Percentiles rank a stretch among this genome's conserved stretches.
phyloP scores from a whole-genome alignment of 805 yeast species.

The Metschnikowia dekortorum region DNA sequence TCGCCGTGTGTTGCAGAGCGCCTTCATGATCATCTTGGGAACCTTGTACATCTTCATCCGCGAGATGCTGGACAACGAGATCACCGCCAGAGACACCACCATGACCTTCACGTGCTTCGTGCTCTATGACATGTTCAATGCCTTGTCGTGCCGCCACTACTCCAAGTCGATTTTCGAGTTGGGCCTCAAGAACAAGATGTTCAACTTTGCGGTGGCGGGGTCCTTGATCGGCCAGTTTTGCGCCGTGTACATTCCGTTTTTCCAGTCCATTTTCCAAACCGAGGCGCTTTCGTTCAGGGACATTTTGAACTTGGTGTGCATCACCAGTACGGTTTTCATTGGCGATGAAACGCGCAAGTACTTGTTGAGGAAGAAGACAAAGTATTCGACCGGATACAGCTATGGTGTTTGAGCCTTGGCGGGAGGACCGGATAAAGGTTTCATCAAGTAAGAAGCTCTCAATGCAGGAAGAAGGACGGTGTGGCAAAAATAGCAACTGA shows the following conservation, averaged over 20 bases:
- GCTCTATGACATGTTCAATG: conserved; percentile 94
- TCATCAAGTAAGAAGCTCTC: no score
- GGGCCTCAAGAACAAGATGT: conserved; percentile 83
- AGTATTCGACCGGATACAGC: conserved; percentile 11
- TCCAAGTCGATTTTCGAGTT: conserved; percentile 78
- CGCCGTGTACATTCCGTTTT: conserved; percentile 89
- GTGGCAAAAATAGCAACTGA: no score
- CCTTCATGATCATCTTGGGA: conserved; percentile 72
- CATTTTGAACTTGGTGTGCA: conserved; percentile 51
- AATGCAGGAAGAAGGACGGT: no score
- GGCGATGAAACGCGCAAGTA: conserved; percentile 80
- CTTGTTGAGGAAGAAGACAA: conserved; percentile 21
- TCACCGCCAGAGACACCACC: conserved; percentile 94
- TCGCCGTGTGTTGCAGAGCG: conserved; percentile 71
- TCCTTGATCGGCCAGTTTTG: conserved; percentile 87
- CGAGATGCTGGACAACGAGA: conserved; percentile 79
- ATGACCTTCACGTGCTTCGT: conserved; percentile 99
- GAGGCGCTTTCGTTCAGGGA: conserved; percentile 79
- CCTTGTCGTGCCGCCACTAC: conserved; percentile 86
- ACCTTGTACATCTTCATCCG: conserved; percentile 81
- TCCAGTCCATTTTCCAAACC: conserved; percentile 90
- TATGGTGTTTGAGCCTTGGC: conserved; percentile 10
- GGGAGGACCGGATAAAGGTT: neutral
- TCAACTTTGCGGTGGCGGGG: conserved; percentile 86
- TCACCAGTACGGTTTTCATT: conserved; percentile 79